Conservation (phyloP, 2,329 filamentous ascomycete species). For the Neonectria sp. region DNA sequence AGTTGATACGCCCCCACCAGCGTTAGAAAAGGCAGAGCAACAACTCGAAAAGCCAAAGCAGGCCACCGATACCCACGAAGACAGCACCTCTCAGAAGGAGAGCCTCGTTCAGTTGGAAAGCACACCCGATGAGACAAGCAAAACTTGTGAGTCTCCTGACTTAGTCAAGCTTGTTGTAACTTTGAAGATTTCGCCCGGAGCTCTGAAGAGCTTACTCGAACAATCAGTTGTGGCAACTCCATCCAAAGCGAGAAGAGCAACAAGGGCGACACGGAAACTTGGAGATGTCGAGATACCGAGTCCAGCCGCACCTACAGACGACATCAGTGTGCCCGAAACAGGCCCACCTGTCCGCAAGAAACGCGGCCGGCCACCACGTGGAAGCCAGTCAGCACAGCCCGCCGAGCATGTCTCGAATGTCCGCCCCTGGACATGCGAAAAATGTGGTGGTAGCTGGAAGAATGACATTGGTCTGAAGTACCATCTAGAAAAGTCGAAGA, state of each 20-base stretch:
- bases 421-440: conserved; percentile 64
- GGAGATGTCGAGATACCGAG: conserved; percentile 11
- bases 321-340: conserved; percentile 8
- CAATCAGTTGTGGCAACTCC: background rate
- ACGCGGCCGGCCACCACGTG: conserved; percentile 40
- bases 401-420: conserved; percentile 35
- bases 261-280: conserved; percentile 7
- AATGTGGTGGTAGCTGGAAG: conserved; percentile 70
- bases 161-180: conserved; percentile 11
- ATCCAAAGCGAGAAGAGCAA: conserved; percentile 1
- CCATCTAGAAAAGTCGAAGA: conserved; percentile 69
- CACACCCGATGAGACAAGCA: background rate
- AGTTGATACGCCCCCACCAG: background rate
- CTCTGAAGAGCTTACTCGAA: conserved; percentile 7
- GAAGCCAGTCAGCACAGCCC: conserved; percentile 24
- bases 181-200: conserved; percentile 9
- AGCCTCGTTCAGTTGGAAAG: background rate
- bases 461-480: conserved; percentile 72
- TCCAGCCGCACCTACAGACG: background rate
- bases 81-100: background rate
- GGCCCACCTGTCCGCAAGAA: conserved; percentile 45
- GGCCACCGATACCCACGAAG: background rate
- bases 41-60: background rate
- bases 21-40: background rate
- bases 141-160: background rate